Base-by-base conservation (phyloP, 345 rosid genomes). In the Adansonia digitata region DNA sequence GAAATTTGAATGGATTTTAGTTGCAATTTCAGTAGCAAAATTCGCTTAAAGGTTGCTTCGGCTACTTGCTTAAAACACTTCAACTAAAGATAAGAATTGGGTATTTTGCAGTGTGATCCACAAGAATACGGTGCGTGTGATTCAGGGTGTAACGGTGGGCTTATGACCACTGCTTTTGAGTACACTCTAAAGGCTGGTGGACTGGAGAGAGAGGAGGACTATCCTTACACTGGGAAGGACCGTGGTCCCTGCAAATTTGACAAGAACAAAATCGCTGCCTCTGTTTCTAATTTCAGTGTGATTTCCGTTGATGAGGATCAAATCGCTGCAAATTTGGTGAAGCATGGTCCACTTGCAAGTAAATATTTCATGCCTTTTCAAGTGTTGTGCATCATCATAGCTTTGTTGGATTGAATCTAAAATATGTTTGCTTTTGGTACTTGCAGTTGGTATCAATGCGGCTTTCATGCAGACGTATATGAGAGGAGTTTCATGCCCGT, bases 261-360 rank as follows among this genome's bases (percentile, higher is more conserved):
- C 84, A 83, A 89, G 86, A 85, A 40, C 80, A 91, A 82, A 81
- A 78, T 93, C 68, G 97, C 78, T 64, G 92, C 99, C 0, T 81
- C 81, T 0, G 99, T 96, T 2, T 73, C 97, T 72, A 96, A 96
- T 77, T 96, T 96, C 85, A 96, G 98, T 15, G 97, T 91, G 46
- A 80, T 96, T 22, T 88, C 92, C 70, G 66, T 85, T 9, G 97
- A 96, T 66, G 99, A 96, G 83, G 97, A 93, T 46, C 99, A 96
- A 83, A 92, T 96, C 42, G 94, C 98, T 74, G 98, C 99, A 26
- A 96, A 96, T 85, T 88, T 96, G 63, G 92, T 93, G 74, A 81
- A 87, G 77, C 83, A 88, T 5, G 98, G 99, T 5, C 98, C 99
- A 74, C 88, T 96, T 71, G 98, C 98, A 53, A 90, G 99, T 95